phyloP scores from a whole-genome alignment of 208 protist species.

The Blechomonas ayalai region DNA sequence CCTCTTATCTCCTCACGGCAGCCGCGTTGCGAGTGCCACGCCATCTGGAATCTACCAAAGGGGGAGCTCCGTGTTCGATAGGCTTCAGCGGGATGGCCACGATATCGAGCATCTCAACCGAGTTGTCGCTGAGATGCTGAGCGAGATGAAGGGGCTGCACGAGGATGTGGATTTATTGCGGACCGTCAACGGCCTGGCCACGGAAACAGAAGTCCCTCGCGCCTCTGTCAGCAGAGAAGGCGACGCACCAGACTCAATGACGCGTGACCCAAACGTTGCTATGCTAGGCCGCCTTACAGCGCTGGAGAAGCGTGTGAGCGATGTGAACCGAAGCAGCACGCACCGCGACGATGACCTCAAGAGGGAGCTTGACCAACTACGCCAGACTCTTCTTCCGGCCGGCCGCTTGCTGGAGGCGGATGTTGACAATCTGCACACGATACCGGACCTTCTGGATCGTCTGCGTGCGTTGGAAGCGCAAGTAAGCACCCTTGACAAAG shows the following conservation, averaged over 20 bases:
- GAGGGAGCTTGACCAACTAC: conserved; percentile 28
- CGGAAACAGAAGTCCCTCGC: background rate
- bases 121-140: conserved; percentile 86
- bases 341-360: conserved; percentile 17
- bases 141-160: conserved; percentile 74
- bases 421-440: conserved; percentile 17
- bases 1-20: no score
- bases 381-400: conserved; percentile 17
- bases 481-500: conserved; percentile 17
- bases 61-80: conserved; percentile 46
- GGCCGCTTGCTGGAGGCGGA: conserved; percentile 29
- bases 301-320: conserved; percentile 15
- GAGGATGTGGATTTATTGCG: conserved; percentile 62
- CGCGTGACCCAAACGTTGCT: no score
- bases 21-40: background rate
- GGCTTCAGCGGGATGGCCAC: conserved; percentile 46
- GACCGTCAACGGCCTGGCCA: background rate
- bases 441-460: conserved; percentile 16
- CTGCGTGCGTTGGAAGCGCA: conserved; percentile 16
- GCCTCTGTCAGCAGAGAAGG: background rate
- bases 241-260: no score
- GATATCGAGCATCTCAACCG: conserved; percentile 85
- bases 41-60: no score
- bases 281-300: conserved; percentile 16
- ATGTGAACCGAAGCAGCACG: conserved; percentile 5